A percentile compares a stretch with the other conserved stretches of the same genome.
Conservation (phyloP, 257 asterid genomes). For the Solanum neorickii region DNA sequence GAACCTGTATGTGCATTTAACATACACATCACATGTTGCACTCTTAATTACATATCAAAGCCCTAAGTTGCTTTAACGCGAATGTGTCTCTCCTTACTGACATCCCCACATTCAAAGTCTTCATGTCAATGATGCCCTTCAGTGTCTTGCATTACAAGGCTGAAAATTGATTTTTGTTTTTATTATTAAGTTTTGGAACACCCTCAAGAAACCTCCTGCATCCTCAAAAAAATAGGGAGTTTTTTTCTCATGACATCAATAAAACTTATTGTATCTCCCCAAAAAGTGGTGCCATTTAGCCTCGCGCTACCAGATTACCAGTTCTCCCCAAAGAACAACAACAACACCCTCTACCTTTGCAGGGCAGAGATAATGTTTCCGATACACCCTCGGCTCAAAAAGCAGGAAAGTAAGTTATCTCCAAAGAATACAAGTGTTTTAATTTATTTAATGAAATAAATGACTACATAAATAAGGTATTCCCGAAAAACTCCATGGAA, state of each 20-base stretch:
- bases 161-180: not conserved
- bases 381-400: not conserved
- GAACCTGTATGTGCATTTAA: not conserved
- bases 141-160: not conserved
- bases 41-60: not conserved
- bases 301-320: not conserved
- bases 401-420: not conserved
- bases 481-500: not conserved
- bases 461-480: not conserved
- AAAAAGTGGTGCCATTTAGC: not conserved
- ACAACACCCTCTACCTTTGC: not conserved
- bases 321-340: not conserved
- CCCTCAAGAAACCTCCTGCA: not conserved
- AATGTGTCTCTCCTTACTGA: not conserved
- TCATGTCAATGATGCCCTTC: not conserved
- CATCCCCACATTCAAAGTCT: not conserved
- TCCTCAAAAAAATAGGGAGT: not conserved
- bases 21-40: not conserved
- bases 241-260: not conserved
- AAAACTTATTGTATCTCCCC: not conserved
- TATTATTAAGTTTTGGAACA: not conserved
- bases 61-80: not conserved
- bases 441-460: not conserved
- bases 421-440: not conserved
- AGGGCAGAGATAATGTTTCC: not conserved